Conservation (phyloP, 768 basidiomycete species). For the Termitomyces sp. region DNA sequence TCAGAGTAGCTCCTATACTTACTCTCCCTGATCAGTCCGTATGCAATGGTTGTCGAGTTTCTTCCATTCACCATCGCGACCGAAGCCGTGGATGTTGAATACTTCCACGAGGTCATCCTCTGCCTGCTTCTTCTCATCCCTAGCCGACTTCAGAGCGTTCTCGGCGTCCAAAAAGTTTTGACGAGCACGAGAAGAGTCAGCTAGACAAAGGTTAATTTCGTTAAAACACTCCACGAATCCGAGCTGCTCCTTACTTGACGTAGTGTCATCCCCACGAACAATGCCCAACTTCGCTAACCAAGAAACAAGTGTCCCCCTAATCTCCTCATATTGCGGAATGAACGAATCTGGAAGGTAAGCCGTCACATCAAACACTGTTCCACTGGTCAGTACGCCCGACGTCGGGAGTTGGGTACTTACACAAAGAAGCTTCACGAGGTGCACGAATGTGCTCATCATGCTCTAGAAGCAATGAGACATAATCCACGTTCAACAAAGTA, state of each 20-base stretch:
- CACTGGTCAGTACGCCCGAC: slow-evolving; percentile 3
- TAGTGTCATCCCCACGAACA: slow-evolving; percentile 38
- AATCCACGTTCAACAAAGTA: slow-evolving; percentile 59
- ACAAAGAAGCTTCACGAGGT: slow-evolving; percentile 44
- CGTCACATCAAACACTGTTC: slow-evolving; percentile 71
- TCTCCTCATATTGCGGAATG: slow-evolving; percentile 67
- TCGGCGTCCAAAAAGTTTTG: slow-evolving; percentile 66
- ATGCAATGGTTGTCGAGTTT: slow-evolving; percentile 85
- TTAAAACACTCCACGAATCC: background rate
- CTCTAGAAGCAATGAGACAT: slow-evolving; percentile 71
- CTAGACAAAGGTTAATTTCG: slow-evolving; percentile 8
- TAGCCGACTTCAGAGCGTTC: slow-evolving; percentile 48
- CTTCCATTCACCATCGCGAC: slow-evolving; percentile 90
- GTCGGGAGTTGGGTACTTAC: slow-evolving; percentile 43
- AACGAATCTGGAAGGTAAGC: slow-evolving; percentile 85
- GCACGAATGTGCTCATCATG: slow-evolving; percentile 69
- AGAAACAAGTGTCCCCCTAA: slow-evolving; percentile 59
- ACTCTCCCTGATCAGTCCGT: slow-evolving; percentile 87
- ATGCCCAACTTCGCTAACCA: slow-evolving; percentile 69
- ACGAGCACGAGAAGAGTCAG: slow-evolving; percentile 62
- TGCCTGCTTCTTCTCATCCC: slow-evolving; percentile 52
- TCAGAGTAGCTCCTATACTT: slow-evolving; percentile 32
- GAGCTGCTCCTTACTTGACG: slow-evolving; percentile 26
- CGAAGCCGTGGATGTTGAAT: slow-evolving; percentile 65
- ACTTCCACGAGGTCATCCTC: slow-evolving; percentile 63